Evolutionary conservation across 306 rosid genomes (phyloP).

Genomic region (Pyrus pyrifolia): DNA sequence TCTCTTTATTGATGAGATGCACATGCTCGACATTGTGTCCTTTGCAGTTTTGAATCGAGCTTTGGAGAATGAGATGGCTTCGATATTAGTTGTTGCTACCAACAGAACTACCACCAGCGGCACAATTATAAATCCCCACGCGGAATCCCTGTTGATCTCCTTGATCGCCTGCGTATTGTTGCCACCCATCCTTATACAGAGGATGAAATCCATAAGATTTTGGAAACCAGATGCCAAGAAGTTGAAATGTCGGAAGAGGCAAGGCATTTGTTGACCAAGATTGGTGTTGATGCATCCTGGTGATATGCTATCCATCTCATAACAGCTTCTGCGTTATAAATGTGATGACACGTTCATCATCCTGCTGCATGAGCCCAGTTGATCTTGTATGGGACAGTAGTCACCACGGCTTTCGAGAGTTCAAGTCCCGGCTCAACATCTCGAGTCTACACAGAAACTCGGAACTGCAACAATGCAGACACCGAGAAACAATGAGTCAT

Average conservation of each 20-base stretch:
- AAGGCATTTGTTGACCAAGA: constrained; percentile 69
- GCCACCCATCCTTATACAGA: constrained; percentile 79
- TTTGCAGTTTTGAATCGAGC: constrained; percentile 91
- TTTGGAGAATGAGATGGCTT: constrained; percentile 93
- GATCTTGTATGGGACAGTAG: neutral
- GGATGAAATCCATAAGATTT: constrained; percentile 72
- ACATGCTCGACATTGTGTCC: constrained; percentile 95
- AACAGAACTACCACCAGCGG: constrained; percentile 91
- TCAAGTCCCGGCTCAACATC: constrained; percentile 12
- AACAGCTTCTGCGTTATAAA: neutral
- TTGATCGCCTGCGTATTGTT: constrained; percentile 82
- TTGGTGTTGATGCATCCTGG: constrained; percentile 82
- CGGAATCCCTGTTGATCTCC: constrained; percentile 86
- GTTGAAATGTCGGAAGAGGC: constrained; percentile 89
- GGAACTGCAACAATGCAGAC: too few species aligned
- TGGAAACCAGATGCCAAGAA: constrained; percentile 85
- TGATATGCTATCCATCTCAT: constrained; percentile 93
- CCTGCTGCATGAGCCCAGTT: neutral
- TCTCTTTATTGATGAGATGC: constrained; percentile 89
- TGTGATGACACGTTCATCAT: neutral
- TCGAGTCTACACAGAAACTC: constrained; percentile 9
- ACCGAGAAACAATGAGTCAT: too few species aligned
- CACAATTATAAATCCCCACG: constrained; percentile 87
- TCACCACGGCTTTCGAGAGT: constrained; percentile 1
- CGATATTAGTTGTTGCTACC: constrained; percentile 88